A percentile compares a stretch with the other conserved stretches of the same genome.
These are phyloP conservation scores for Raddia guianensis DNA, from an alignment of 176 grass and related monocot genomes.

Conservation along the genomic window DNA sequence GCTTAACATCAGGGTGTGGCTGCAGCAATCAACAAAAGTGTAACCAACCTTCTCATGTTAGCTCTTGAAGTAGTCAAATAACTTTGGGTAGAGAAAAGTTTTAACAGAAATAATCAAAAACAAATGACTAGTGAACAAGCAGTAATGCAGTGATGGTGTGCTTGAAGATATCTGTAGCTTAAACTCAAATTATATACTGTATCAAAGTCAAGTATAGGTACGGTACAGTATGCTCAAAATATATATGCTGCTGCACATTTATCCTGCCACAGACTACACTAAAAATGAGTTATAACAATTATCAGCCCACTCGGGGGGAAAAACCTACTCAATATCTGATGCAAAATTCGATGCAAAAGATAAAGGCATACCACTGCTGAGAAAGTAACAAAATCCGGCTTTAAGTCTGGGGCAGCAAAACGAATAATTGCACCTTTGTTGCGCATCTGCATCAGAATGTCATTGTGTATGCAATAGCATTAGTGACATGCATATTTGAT, in stretches of 20 bases:
- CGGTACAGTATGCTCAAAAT: neutral
- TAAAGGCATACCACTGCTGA: constrained; percentile 52
- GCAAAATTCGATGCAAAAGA: neutral
- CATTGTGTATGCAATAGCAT: neutral
- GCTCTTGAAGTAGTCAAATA: neutral
- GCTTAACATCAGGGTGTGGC: constrained; percentile 80
- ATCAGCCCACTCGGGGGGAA: neutral
- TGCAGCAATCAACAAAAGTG: constrained; percentile 44
- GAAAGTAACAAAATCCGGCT: constrained; percentile 71
- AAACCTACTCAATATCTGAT: neutral
- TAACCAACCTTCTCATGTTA: constrained; percentile 1
- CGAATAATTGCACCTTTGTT: constrained; percentile 97
- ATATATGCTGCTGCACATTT: neutral
- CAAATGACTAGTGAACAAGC: neutral
- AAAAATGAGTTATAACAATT: neutral
- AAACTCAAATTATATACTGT: neutral
- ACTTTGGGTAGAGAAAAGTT: neutral
- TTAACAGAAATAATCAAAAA: constrained; percentile 2
- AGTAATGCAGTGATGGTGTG: neutral
- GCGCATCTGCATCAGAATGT: constrained; percentile 67
- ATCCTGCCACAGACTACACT: neutral
- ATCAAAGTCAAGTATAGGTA: constrained; percentile 4
- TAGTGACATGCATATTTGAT: constrained; percentile 17
- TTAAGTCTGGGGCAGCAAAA: constrained; percentile 68
- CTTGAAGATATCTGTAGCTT: constrained; percentile 18